Base-by-base conservation (phyloP, 495 filamentous ascomycete genomes). In the Hyaloscypha finlandica region DNA sequence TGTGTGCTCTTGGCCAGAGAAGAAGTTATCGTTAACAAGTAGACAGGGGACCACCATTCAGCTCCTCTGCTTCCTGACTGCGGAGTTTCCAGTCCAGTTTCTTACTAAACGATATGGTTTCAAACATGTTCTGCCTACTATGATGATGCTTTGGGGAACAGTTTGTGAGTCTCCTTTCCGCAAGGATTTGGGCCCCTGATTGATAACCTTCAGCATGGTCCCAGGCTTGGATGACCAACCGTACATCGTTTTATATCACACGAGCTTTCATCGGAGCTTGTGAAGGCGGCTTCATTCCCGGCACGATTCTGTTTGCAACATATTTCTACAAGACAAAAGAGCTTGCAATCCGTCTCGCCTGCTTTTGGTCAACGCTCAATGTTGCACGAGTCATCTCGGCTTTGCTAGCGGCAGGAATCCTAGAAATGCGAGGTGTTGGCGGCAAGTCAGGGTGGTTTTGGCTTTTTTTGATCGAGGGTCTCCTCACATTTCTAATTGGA, bases 271-370 rank as follows among this genome's bases (percentile, higher is more conserved):
- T 94, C 5, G 91, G 90, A 20, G 74, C 92, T 5, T 78, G 93
- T 8, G 90, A 94, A 71, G 92, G 92, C 31, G 90, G 92, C 0
- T 78, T 81, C 25, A 83, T 80, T 52, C 92, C 78, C 67, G 79
- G 77, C 32, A 82, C 77, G 1, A 74, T 81, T 5, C 65, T 93
- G 0, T 93, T 91, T 73, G 82, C 93, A 2, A 89, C 88, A 0
- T 93, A 92, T 77, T 94, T 90, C 78, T 91, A 89, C 76, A 91
- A 84, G 65, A 85, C 86, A 56, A 85, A 85, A 53, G 90, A 91
- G 70, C 79, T 94, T 19, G 86, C 90, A 0, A 80, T 87, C 32
- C 86, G 89, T 0, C 79, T 91, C 51, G 83, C 83, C 66, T 89
- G 80, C 68, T 92, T 92, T 76, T 94, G 91, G 91, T 83, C 82